Conservation (phyloP, 352 stramenopile species). For the Phytophthora capsici region DNA sequence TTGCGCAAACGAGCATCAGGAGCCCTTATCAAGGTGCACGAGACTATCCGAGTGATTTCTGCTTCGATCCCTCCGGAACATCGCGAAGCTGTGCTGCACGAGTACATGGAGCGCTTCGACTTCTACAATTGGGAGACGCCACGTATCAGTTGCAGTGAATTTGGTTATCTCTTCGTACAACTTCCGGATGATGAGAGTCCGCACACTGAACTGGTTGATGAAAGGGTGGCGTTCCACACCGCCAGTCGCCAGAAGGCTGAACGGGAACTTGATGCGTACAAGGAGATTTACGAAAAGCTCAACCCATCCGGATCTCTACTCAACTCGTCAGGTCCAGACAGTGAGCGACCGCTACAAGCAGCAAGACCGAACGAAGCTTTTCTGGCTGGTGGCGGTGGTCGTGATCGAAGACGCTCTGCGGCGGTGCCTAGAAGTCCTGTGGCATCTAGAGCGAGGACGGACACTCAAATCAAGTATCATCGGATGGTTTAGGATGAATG, state of each 20-base stretch:
- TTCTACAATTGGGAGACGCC: conserved; percentile 32
- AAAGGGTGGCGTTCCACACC: conserved; percentile 14
- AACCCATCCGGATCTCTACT: conserved; percentile 21
- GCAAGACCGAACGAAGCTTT: conserved; percentile 35
- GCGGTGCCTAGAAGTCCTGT: conserved; percentile 18
- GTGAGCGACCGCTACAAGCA: conserved; percentile 22
- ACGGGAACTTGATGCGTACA: conserved; percentile 28
- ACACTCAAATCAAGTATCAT: conserved; percentile 16
- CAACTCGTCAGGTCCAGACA: conserved; percentile 5
- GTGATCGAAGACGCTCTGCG: conserved; percentile 22
- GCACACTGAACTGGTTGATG: conserved; percentile 15
- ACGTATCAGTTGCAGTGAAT: conserved; percentile 26
- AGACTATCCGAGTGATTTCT: conserved; percentile 45
- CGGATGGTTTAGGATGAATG: conserved; percentile 14
- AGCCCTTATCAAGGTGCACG: conserved; percentile 44
- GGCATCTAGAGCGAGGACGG: background rate
- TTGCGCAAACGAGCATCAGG: conserved; percentile 25
- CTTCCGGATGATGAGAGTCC: conserved; percentile 33
- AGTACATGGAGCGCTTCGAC: conserved; percentile 28
- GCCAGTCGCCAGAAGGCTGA: conserved; percentile 25
- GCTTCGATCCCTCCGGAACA: conserved; percentile 33
- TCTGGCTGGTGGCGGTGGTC: conserved; percentile 15
- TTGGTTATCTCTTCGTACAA: conserved; percentile 43
- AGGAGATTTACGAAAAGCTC: conserved; percentile 32
- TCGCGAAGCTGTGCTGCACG: conserved; percentile 36